Percentiles rank a stretch among this genome's conserved stretches.
phyloP scores from a whole-genome alignment of 768 basidiomycete genomes.

The Serpula lacrymans region DNA sequence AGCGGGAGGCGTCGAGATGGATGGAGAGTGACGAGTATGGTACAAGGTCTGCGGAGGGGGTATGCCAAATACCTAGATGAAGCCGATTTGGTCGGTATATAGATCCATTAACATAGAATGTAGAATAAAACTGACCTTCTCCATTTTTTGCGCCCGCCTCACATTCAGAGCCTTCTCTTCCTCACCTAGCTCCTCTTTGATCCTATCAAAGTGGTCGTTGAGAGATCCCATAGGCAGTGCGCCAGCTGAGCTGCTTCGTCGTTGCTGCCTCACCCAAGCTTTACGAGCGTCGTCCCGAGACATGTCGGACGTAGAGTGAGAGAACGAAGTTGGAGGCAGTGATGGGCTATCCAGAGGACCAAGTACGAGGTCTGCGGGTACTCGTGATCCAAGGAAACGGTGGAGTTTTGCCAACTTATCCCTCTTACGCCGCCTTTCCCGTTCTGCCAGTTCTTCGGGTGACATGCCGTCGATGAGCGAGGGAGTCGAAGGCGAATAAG shows the following conservation, averaged over 20 bases:
- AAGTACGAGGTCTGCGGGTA: slow-evolving; percentile 67
- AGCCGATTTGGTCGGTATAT: slow-evolving; percentile 3
- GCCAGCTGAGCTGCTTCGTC: slow-evolving; percentile 53
- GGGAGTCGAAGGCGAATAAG: slow-evolving; percentile 37
- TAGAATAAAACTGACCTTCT: slow-evolving; percentile 53
- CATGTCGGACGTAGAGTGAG: slow-evolving; percentile 17
- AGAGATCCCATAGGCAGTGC: no score
- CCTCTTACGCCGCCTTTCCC: slow-evolving; percentile 63
- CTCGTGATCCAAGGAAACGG: slow-evolving; percentile 80
- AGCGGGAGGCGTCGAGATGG: slow-evolving; percentile 20
- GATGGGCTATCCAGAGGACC: slow-evolving; percentile 35
- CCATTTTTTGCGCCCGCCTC: slow-evolving; percentile 81
- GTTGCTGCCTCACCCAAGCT: slow-evolving; percentile 44
- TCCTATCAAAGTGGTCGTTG: slow-evolving; percentile 55
- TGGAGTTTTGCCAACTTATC: slow-evolving; percentile 79
- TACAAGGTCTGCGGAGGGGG: slow-evolving; percentile 79
- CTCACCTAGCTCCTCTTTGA: slow-evolving; percentile 68
- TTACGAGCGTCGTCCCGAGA: slow-evolving; percentile 30
- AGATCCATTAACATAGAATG: background rate
- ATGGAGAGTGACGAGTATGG: slow-evolving; percentile 55
- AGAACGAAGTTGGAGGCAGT: slow-evolving; percentile 26
- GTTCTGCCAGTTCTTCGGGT: slow-evolving; percentile 54
- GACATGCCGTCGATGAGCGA: slow-evolving; percentile 49
- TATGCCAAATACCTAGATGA: slow-evolving; percentile 70
- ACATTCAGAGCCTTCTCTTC: slow-evolving; percentile 79